Evolutionary conservation across 306 rosid species (phyloP).

Genomic region (Sindora glabra): DNA sequence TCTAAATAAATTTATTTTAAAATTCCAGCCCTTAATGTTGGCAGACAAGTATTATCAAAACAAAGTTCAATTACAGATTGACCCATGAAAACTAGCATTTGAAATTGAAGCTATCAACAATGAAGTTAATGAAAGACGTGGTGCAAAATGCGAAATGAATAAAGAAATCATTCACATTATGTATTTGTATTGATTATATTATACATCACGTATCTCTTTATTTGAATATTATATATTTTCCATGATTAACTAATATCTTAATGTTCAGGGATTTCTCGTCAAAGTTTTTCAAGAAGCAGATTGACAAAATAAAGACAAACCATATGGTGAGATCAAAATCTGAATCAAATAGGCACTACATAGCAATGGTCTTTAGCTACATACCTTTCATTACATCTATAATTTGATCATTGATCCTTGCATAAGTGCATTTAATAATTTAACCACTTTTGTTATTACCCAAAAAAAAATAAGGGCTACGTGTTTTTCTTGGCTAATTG

Average conservation of each 20-base stretch:
- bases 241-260: constrained; percentile 34
- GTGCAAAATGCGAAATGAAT: not conserved
- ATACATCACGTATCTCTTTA: not conserved
- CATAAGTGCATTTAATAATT: too few species aligned
- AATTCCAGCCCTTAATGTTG: not conserved
- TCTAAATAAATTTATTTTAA: too few species aligned
- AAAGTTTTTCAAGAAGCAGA: constrained; percentile 95
- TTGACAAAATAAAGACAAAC: constrained; percentile 93
- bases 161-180: not conserved
- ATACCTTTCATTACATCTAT: too few species aligned
- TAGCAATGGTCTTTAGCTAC: too few species aligned
- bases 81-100: not conserved
- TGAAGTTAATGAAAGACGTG: not conserved
- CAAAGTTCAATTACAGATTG: not conserved
- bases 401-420: too few species aligned
- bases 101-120: too few species aligned
- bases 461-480: too few species aligned
- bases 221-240: not conserved
- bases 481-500: constrained; percentile 2
- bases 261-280: constrained; percentile 99
- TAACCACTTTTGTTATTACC: too few species aligned
- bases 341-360: not conserved
- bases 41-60: not conserved
- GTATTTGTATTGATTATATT: not conserved
- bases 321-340: constrained; percentile 52